Evolutionary conservation across 805 yeast genomes (phyloP), one percentile per base, ranked within the genome.

Genomic region (Saturnispora besseyi): DNA sequence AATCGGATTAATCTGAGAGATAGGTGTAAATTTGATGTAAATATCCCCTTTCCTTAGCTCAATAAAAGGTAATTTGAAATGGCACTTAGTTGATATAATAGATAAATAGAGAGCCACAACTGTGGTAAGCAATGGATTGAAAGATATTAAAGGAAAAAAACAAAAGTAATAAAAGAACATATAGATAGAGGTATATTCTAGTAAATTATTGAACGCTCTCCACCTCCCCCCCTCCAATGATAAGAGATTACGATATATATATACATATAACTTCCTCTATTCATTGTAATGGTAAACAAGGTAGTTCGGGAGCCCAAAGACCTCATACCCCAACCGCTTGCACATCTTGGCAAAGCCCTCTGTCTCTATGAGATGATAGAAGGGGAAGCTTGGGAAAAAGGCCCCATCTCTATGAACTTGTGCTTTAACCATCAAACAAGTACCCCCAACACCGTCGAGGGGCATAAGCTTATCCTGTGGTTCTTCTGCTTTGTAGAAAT

Each of bases 271-370:
- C 18, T 18, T n/a, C 13, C 13, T 18, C 9, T 36, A 81, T 64
- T 91, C 97, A 63, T 91, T 87, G 69, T 78, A 84, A 61, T 91
- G 99, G 66, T 78, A 91, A 28, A 93, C 97, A 62, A 91, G 70
- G 66, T 93, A 93, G 67, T 93, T 89, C 49, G 98, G 99, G 62
- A 93, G 75, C 5, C 99, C 99, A 63, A 74, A 84, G 22, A 90
- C 89, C 59, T 84, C 86, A 67, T 93, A 90, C 31, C 96, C 96
- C 55, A 93, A 74, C 59, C 98, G 75, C 67, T 89, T 88, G 41
- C 96, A 96, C 98, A 93, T 93, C 67, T 84, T 84, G n/a, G 93
- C 97, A 68, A 93, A 93, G 15, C 99, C 99, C 69, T 93, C 99
- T 9, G 97, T 90, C 72, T 93, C 99, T 55, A 93, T 89, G 66